phyloP scores from a whole-genome alignment of 345 rosid genomes.

The Carallia pectinifolia region DNA sequence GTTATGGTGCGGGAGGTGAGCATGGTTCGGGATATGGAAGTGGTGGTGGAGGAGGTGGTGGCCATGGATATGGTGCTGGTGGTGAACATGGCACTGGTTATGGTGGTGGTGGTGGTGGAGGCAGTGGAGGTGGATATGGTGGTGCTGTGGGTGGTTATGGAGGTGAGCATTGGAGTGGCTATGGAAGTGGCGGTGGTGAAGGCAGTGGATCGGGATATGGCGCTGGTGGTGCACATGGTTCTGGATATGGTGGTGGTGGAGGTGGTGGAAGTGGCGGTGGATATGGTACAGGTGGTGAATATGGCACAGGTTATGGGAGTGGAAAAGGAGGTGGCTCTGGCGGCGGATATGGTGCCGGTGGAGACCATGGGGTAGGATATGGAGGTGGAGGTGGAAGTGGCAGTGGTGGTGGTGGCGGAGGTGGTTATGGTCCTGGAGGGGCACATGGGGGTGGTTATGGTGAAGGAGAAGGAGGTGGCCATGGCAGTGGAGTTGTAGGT shows the following conservation, averaged over 20 bases:
- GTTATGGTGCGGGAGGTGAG: constrained; percentile 10
- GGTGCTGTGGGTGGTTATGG: constrained; percentile 12
- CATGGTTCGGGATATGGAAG: constrained; percentile 7
- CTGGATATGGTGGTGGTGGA: constrained; percentile 18
- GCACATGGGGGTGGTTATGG: constrained; percentile 29
- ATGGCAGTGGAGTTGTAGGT: constrained; percentile 12
- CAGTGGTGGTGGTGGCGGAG: constrained; percentile 38
- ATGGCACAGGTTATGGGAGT: not conserved
- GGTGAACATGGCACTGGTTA: constrained; percentile 14
- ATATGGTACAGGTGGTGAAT: constrained; percentile 11
- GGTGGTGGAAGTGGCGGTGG: constrained; percentile 18
- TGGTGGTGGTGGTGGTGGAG: constrained; percentile 13
- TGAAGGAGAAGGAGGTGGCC: constrained; percentile 22
- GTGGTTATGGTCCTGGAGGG: constrained; percentile 34
- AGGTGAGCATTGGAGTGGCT: constrained; percentile 1
- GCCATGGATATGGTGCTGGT: not conserved
- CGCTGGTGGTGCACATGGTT: constrained; percentile 16
- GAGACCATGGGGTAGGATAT: constrained; percentile 30
- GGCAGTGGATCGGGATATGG: constrained; percentile 5
- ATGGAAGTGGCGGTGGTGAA: constrained; percentile 8
- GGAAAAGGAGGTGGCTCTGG: constrained; percentile 18
- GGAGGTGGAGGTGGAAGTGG: constrained; percentile 34
- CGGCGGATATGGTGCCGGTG: constrained; percentile 29
- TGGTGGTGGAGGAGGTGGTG: constrained; percentile 8
- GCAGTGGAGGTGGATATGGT: constrained; percentile 16